These are phyloP conservation scores for Crithidia fasciculata DNA, from an alignment of 208 protist genomes.

Conservation along the genomic window DNA sequence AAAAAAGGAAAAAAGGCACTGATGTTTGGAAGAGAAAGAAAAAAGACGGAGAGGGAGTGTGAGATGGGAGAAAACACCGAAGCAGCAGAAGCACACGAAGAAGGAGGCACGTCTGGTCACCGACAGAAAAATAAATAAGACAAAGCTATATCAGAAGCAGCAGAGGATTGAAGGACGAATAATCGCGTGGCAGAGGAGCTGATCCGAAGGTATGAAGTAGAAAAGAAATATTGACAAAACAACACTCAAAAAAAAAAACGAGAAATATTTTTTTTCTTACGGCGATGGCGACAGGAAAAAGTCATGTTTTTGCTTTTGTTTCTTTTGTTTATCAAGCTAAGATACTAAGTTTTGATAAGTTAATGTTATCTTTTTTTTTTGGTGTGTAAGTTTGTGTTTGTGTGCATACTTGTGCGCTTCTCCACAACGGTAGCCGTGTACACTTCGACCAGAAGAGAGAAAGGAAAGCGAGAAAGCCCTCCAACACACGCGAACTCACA, in stretches of 20 bases:
- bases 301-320: no score
- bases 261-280: not conserved
- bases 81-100: not conserved
- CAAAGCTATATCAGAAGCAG: no score
- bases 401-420: not conserved
- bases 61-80: not conserved
- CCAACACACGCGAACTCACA: no score
- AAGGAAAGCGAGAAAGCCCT: no score
- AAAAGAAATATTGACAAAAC: not conserved
- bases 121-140: not conserved
- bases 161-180: no score
- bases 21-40: not conserved
- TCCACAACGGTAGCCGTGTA: not conserved
- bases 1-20: not conserved
- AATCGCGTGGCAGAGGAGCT: no score
- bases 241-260: not conserved
- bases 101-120: not conserved
- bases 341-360: not conserved
- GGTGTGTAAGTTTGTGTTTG: not conserved
- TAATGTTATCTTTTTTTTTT: not conserved
- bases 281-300: not conserved
- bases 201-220: not conserved
- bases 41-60: slow-evolving; percentile 1
- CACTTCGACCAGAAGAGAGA: no score
- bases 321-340: not conserved